phyloP scores from a whole-genome alignment of 352 stramenopile genomes.

The Aphanomyces astaci region DNA sequence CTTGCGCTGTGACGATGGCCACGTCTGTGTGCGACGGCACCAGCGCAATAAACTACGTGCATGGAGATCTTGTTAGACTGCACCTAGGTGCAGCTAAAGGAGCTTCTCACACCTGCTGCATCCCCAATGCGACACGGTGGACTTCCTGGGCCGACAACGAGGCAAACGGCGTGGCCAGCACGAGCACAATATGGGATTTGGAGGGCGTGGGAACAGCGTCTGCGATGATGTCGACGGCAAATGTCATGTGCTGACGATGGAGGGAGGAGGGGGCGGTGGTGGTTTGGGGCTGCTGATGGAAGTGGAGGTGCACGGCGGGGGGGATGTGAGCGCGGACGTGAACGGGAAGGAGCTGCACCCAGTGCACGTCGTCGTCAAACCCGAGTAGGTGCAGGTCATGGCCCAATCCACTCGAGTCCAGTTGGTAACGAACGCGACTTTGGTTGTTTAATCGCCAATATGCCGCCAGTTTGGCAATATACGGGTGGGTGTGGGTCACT shows the following conservation, averaged over 20 bases:
- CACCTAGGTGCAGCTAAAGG: too few species aligned
- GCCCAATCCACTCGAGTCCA: neutral
- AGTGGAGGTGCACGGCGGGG: neutral
- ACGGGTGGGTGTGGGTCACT: neutral
- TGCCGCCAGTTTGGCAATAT: neutral
- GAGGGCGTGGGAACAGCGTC: neutral
- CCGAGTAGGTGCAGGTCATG: neutral
- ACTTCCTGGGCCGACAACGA: neutral
- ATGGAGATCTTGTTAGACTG: too few species aligned
- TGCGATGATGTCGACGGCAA: neutral
- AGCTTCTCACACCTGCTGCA: neutral
- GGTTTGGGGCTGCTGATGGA: neutral
- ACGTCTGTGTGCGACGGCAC: neutral
- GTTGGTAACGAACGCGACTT: neutral
- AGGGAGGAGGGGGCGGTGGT: neutral
- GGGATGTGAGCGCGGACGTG: neutral
- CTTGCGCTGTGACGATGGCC: neutral
- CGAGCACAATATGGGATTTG: neutral
- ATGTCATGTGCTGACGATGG: neutral
- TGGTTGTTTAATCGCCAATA: constrained; percentile 1
- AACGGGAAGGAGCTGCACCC: neutral
- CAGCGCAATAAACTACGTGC: neutral
- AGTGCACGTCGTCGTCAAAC: constrained; percentile 2
- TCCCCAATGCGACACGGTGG: neutral
- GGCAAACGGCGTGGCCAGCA: neutral